Evolutionary conservation across 2,329 filamentous ascomycete species (phyloP).

Genomic region (Ceratocystis variospora): DNA sequence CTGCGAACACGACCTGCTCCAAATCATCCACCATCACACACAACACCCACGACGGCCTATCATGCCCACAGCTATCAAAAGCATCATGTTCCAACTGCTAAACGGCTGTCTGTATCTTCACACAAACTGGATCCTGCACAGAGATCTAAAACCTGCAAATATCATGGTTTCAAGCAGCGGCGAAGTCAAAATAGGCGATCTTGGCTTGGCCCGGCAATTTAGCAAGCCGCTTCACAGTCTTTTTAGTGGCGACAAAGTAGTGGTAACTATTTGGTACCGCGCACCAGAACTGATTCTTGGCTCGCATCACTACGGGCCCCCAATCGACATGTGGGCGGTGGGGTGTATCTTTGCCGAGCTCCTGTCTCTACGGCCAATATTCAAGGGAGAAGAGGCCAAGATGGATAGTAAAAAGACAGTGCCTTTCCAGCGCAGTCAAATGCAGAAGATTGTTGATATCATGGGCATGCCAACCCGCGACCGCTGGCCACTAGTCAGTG

Average conservation of each 20-base stretch:
- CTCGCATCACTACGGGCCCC: slow-evolving; percentile 89
- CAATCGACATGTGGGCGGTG: slow-evolving; percentile 94
- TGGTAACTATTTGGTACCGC: slow-evolving; percentile 98
- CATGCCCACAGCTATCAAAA: slow-evolving; percentile 75
- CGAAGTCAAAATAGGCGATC: slow-evolving; percentile 85
- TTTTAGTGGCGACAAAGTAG: slow-evolving; percentile 91
- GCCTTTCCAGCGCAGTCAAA: slow-evolving; percentile 93
- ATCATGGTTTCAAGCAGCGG: slow-evolving; percentile 93
- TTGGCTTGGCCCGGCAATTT: slow-evolving; percentile 83
- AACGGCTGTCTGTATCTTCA: slow-evolving; percentile 93
- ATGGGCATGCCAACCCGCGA: slow-evolving; percentile 83
- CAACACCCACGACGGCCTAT: slow-evolving; percentile 80
- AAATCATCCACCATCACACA: slow-evolving; percentile 97
- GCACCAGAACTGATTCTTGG: slow-evolving; percentile 88
- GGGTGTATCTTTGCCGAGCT: slow-evolving; percentile 97
- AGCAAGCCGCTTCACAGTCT: slow-evolving; percentile 85
- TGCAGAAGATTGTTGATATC: slow-evolving; percentile 97
- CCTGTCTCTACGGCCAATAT: slow-evolving; percentile 78
- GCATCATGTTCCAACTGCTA: slow-evolving; percentile 88
- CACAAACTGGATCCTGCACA: slow-evolving; percentile 91
- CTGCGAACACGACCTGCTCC: slow-evolving; percentile 89
- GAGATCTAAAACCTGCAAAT: slow-evolving; percentile 93
- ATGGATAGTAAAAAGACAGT: slow-evolving; percentile 98
- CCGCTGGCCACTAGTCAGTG: slow-evolving; percentile 68
- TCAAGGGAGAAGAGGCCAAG: slow-evolving; percentile 97